A percentile compares a stretch with the other conserved stretches of the same genome.
These are phyloP conservation scores for Scalesia atractyloides DNA, from an alignment of 129 eudicot species.

Conservation along the genomic window DNA sequence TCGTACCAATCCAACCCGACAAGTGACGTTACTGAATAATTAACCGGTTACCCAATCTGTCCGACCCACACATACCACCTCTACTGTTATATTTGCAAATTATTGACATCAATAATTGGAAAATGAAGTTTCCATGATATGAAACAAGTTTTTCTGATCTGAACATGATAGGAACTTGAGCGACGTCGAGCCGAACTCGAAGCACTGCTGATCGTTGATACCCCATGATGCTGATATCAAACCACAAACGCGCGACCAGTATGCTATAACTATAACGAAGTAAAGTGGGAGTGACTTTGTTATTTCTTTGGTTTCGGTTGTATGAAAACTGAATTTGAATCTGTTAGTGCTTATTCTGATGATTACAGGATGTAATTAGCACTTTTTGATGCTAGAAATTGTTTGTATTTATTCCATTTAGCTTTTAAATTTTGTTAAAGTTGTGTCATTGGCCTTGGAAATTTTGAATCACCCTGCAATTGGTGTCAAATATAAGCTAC, in stretches of 20 bases:
- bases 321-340: conserved; percentile 17
- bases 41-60: background rate
- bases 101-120: background rate
- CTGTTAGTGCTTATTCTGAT: conserved; percentile 9
- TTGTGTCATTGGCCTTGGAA: background rate
- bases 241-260: conserved; percentile 2
- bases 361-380: conserved; percentile 23
- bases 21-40: background rate
- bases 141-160: conserved; percentile 15
- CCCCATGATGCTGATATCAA: conserved; percentile 38
- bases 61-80: background rate
- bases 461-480: background rate
- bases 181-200: conserved; percentile 78
- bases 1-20: background rate
- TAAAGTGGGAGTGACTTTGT: conserved; percentile 9
- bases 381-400: conserved; percentile 11
- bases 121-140: conserved; percentile 12
- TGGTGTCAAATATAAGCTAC: background rate
- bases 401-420: background rate
- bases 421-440: background rate
- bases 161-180: conserved; percentile 69
- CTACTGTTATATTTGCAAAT: background rate
- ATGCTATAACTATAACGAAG: conserved; percentile 14
- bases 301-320: conserved; percentile 26
- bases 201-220: conserved; percentile 53